Conservation (phyloP, 2,329 filamentous ascomycete species). For the Phaeosphaeriaceae sp. region DNA sequence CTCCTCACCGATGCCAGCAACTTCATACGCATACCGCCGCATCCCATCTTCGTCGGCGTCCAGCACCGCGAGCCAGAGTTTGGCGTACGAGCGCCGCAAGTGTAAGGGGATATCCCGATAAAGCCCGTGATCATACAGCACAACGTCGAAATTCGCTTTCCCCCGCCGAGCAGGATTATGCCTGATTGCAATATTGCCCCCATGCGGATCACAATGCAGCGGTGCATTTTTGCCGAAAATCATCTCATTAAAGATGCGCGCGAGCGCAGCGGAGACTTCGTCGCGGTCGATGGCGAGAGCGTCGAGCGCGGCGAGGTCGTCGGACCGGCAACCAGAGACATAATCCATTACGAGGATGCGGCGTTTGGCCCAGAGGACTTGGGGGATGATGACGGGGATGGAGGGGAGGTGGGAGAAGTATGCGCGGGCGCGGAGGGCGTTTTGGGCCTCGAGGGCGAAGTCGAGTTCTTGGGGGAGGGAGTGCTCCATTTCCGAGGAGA, state of each 20-base stretch:
- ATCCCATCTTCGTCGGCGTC: slow-evolving; percentile 85
- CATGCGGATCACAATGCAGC: slow-evolving; percentile 95
- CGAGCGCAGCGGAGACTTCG: slow-evolving; percentile 89
- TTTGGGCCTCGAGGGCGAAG: slow-evolving; percentile 83
- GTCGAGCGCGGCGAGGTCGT: slow-evolving; percentile 89
- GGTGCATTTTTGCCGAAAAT: slow-evolving; percentile 91
- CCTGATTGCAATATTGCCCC: slow-evolving; percentile 92
- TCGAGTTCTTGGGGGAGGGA: slow-evolving; percentile 92
- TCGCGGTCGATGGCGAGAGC: slow-evolving; percentile 87
- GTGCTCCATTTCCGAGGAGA: slow-evolving; percentile 89
- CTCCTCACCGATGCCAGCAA: slow-evolving; percentile 85
- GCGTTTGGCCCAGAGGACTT: slow-evolving; percentile 86
- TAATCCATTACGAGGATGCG: slow-evolving; percentile 96
- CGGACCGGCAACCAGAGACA: slow-evolving; percentile 82
- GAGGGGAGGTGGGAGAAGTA: slow-evolving; percentile 79
- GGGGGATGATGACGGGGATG: slow-evolving; percentile 85
- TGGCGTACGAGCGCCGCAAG: slow-evolving; percentile 85
- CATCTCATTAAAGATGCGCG: slow-evolving; percentile 98
- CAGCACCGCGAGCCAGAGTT: slow-evolving; percentile 96
- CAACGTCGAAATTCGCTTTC: slow-evolving; percentile 84
- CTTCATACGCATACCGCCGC: slow-evolving; percentile 86
- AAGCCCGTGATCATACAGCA: slow-evolving; percentile 95
- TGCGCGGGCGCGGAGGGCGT: slow-evolving; percentile 77
- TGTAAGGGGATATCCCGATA: slow-evolving; percentile 88
- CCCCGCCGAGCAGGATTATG: slow-evolving; percentile 68